Percentiles rank a stretch among this genome's conserved stretches.
These are phyloP conservation scores for Fusarium foetens DNA, from an alignment of 2,329 filamentous ascomycete species.

Conservation along the genomic window DNA sequence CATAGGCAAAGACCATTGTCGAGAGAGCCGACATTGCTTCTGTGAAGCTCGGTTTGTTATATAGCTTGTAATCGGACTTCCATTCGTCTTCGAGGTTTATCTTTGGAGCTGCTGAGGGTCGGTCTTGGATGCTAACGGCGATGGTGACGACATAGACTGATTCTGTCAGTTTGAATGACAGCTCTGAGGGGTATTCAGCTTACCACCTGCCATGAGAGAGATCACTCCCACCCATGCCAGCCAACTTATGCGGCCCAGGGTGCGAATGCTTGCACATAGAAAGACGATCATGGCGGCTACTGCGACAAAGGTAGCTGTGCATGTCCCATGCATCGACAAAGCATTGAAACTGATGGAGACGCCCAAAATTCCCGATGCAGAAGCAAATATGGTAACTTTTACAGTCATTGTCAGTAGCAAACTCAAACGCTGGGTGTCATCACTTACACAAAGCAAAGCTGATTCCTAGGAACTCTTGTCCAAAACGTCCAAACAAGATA, in stretches of 20 bases:
- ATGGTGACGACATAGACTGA: conserved; percentile 39
- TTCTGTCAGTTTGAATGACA: neutral
- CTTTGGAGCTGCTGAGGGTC: conserved; percentile 27
- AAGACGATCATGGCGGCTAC: conserved; percentile 47
- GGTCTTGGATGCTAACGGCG: conserved; percentile 37
- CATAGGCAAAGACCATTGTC: conserved; percentile 51
- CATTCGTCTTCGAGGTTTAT: conserved; percentile 26
- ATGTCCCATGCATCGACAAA: conserved; percentile 51
- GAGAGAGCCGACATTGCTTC: conserved; percentile 48
- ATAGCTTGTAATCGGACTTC: conserved; percentile 47
- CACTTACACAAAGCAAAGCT: conserved; percentile 49
- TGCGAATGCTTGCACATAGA: conserved; percentile 48
- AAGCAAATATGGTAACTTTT: conserved; percentile 35
- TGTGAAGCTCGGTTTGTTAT: conserved; percentile 46
- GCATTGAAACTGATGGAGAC: conserved; percentile 54
- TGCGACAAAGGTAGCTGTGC: conserved; percentile 54
- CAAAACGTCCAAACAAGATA: conserved; percentile 60
- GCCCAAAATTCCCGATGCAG: conserved; percentile 40
- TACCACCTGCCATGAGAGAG: conserved; percentile 29
- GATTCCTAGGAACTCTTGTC: conserved; percentile 55
- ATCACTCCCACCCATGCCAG: conserved; percentile 45
- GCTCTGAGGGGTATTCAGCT: too few species aligned
- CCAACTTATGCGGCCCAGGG: conserved; percentile 47
- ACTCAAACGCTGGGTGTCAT: accelerated
- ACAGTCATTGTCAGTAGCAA: neutral